Percentiles rank a stretch among this genome's conserved stretches.
These are phyloP conservation scores for Rhodotorula babjevae DNA, from an alignment of 768 basidiomycete genomes.

Conservation along the genomic window DNA sequence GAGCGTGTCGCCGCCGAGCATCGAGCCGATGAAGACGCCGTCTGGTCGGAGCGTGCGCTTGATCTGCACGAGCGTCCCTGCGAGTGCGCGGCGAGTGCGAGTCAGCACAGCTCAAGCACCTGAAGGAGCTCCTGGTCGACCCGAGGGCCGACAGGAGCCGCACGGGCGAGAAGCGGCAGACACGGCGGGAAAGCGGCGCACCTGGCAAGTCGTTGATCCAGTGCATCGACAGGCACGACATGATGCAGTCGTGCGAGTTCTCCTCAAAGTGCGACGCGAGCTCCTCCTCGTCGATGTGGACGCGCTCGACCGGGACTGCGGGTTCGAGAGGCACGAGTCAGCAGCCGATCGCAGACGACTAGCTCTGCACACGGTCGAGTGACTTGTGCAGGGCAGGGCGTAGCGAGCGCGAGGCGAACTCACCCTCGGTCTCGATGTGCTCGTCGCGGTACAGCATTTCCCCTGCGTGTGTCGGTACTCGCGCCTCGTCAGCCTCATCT, in stretches of 20 bases:
- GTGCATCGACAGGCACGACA: constrained; percentile 85
- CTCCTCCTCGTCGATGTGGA: constrained; percentile 77
- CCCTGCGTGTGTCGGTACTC: constrained; percentile 51
- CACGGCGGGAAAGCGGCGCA: constrained; percentile 44
- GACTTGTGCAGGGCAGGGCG: no score
- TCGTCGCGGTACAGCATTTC: constrained; percentile 68
- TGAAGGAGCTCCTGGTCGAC: no score
- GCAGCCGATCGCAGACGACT: no score
- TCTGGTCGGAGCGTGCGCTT: constrained; percentile 77
- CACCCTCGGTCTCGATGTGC: constrained; percentile 76
- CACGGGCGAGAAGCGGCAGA: no score
- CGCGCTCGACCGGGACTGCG: constrained; percentile 69
- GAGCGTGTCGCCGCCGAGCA: constrained; percentile 91
- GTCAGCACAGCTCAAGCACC: no score
- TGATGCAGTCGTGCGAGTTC: constrained; percentile 81
- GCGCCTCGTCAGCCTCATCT: background rate
- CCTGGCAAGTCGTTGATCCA: constrained; percentile 98
- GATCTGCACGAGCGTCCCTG: constrained; percentile 81
- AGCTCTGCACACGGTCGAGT: no score
- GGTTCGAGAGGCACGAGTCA: background rate
- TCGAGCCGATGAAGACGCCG: constrained; percentile 87
- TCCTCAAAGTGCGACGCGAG: constrained; percentile 61
- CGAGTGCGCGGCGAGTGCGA: background rate
- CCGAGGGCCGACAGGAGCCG: no score
- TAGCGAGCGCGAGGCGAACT: background rate